Conservation (phyloP, 257 asterid genomes). For the Coffea eugenioides region DNA sequence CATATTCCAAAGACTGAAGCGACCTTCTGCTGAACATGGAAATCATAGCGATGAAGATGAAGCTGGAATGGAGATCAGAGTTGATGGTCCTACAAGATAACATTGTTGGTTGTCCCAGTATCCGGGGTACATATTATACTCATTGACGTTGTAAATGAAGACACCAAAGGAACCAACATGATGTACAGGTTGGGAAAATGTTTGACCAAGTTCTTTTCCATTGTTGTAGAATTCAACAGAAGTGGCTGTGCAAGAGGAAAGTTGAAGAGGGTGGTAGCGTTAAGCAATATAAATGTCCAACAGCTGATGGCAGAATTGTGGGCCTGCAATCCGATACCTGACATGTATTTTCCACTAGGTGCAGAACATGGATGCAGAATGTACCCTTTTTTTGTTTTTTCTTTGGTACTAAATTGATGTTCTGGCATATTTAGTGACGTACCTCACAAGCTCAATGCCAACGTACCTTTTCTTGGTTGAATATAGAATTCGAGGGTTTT, state of each 20-base stretch:
- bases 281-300: neutral
- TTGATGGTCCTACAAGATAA: conserved; percentile 31
- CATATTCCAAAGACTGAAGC: conserved; percentile 82
- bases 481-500: neutral
- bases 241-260: neutral
- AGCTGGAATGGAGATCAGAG: conserved; percentile 34
- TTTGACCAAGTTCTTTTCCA: conserved; percentile 9
- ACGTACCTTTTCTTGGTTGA: neutral
- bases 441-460: neutral
- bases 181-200: conserved; percentile 34
- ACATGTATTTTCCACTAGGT: neutral
- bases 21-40: conserved; percentile 42
- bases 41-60: conserved; percentile 43
- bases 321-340: neutral
- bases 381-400: neutral
- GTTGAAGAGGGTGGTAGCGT: neutral
- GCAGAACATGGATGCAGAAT: neutral
- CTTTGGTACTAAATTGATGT: neutral
- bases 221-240: neutral
- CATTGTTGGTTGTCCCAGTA: conserved; percentile 21
- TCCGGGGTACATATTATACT: conserved; percentile 13
- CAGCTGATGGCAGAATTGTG: neutral
- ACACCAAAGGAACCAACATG: conserved; percentile 20
- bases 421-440: neutral
- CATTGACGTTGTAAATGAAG: conserved; percentile 25